Conservation (phyloP, 495 filamentous ascomycete species). For the Echria macrotheca region DNA sequence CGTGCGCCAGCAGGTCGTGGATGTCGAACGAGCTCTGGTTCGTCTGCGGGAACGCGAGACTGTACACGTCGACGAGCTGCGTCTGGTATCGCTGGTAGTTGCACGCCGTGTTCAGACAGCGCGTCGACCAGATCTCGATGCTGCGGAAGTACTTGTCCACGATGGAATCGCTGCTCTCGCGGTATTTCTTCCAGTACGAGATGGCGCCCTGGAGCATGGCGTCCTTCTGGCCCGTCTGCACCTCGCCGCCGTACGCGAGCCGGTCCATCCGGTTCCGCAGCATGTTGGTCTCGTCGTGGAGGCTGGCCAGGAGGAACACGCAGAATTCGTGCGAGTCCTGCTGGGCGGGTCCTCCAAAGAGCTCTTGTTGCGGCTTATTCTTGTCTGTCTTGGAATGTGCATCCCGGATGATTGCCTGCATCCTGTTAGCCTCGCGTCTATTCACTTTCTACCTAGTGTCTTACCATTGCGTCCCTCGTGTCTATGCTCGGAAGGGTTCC, state of each 20-base stretch:
- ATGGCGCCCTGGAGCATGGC: slow-evolving; percentile 22
- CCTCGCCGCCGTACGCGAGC: slow-evolving; percentile 7
- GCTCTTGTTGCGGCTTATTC: slow-evolving; percentile 4
- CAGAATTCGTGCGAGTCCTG: slow-evolving; percentile 43
- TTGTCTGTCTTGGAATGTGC: slow-evolving; percentile 25
- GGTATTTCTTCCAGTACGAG: slow-evolving; percentile 26
- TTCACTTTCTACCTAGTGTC: too few species aligned
- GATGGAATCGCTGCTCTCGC: slow-evolving; percentile 20
- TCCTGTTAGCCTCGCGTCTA: too few species aligned
- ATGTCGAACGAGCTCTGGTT: too few species aligned
- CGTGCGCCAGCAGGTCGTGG: too few species aligned
- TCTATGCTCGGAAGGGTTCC: slow-evolving; percentile 50
- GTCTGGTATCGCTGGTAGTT: slow-evolving; percentile 19
- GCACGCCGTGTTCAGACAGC: too few species aligned
- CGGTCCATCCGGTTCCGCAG: slow-evolving; percentile 22
- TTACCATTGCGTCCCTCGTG: slow-evolving; percentile 60
- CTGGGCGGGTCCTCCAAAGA: slow-evolving; percentile 35
- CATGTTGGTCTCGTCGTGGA: slow-evolving; percentile 38
- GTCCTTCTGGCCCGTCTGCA: slow-evolving; percentile 16
- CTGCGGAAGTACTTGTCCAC: slow-evolving; percentile 36
- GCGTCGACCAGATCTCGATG: too few species aligned
- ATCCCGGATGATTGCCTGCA: slow-evolving; percentile 24
- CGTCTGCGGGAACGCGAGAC: too few species aligned
- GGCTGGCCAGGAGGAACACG: slow-evolving; percentile 33
- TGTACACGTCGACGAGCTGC: slow-evolving; percentile 19